Percentiles rank a stretch among this genome's conserved stretches.
Conservation (phyloP, 495 filamentous ascomycete species). For the Cercophora scortea region DNA sequence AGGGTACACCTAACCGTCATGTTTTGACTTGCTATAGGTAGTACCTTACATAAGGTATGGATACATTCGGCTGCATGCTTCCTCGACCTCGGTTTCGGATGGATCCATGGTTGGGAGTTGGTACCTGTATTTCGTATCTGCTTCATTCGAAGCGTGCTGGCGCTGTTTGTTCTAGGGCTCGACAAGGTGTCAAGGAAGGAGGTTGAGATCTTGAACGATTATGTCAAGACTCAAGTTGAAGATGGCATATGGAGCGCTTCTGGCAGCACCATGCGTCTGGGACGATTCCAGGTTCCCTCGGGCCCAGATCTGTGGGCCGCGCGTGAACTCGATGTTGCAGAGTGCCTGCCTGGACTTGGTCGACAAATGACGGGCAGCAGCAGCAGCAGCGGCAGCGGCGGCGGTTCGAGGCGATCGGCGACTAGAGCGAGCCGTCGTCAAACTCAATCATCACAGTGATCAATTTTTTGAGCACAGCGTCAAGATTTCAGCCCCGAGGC, state of each 20-base stretch:
- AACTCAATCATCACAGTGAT: background rate
- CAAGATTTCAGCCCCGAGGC: background rate
- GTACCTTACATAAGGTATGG: no score
- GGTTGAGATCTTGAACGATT: background rate
- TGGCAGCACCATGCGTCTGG: background rate
- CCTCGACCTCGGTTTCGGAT: no score
- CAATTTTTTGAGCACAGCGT: background rate
- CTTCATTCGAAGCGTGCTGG: no score
- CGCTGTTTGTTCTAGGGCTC: no score
- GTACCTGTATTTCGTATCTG: no score
- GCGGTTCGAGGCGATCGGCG: background rate
- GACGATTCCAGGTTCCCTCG: background rate
- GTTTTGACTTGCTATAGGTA: no score
- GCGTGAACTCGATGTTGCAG: background rate
- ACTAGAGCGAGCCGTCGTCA: background rate
- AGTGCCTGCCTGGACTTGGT: no score
- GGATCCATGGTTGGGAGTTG: no score
- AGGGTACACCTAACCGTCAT: no score
- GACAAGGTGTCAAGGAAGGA: background rate
- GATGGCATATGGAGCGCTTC: background rate
- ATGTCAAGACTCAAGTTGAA: no score
- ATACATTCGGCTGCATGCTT: no score
- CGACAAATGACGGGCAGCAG: background rate
- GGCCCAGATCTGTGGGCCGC: constrained; percentile 6
- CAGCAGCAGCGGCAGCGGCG: no score